A percentile compares a stretch with the other conserved stretches of the same genome.
Evolutionary conservation across 1,139 yeast species (phyloP).

Genomic region (Yamadazyma sp.): DNA sequence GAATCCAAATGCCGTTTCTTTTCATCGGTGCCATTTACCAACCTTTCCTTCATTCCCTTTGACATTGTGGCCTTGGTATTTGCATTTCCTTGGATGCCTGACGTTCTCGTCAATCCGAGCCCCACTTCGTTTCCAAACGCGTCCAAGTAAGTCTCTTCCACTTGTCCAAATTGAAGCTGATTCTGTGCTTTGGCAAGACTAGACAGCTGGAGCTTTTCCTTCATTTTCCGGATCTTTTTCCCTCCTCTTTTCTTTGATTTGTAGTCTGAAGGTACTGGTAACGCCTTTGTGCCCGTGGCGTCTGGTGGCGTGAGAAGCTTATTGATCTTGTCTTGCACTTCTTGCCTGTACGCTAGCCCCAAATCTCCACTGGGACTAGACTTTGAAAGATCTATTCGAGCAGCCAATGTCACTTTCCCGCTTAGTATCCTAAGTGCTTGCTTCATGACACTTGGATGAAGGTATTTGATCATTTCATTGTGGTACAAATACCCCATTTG

Average conservation of each 20-base stretch:
- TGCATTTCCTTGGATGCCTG: constrained; percentile 39
- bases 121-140: constrained; percentile 81
- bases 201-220: constrained; percentile 78
- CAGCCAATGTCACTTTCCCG: constrained; percentile 79
- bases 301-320: constrained; percentile 81
- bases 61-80: constrained; percentile 54
- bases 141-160: constrained; percentile 63
- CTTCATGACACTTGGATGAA: constrained; percentile 59
- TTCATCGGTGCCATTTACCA: constrained; percentile 22
- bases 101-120: constrained; percentile 63
- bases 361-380: constrained; percentile 49
- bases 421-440: constrained; percentile 79
- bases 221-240: constrained; percentile 70
- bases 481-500: constrained; percentile 67
- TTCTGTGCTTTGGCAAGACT: constrained; percentile 83
- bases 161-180: constrained; percentile 77
- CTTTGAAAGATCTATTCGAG: constrained; percentile 67
- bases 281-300: constrained; percentile 63
- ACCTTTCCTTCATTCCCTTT: constrained; percentile 50
- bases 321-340: constrained; percentile 63
- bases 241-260: constrained; percentile 90
- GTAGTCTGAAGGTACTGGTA: constrained; percentile 79
- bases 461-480: constrained; percentile 50
- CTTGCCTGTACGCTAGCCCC: constrained; percentile 61
- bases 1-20: constrained; percentile 15